Evolutionary conservation across 2,329 filamentous ascomycete species (phyloP).

Genomic region (Xylaria sp.): DNA sequence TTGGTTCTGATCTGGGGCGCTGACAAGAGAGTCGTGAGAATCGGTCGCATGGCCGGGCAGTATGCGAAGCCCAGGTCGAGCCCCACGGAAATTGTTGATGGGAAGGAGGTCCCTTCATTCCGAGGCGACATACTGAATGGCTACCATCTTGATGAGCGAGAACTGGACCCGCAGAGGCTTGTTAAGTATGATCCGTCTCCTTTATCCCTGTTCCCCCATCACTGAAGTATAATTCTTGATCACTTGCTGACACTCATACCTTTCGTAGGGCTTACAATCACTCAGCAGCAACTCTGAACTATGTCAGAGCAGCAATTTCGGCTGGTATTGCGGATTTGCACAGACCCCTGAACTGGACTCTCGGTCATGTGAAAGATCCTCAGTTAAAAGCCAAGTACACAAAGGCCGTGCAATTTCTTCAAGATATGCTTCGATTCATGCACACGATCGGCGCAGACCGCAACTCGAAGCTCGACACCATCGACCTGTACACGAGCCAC

Average conservation of each 20-base stretch:
- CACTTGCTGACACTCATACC: background rate
- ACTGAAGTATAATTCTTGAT: background rate
- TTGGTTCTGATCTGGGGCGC: slow-evolving; percentile 90
- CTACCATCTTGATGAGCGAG: slow-evolving; percentile 73
- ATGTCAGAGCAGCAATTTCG: slow-evolving; percentile 78
- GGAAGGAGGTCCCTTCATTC: slow-evolving; percentile 84
- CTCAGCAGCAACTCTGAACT: slow-evolving; percentile 93
- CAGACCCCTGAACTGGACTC: slow-evolving; percentile 89
- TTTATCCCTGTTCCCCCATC: too few relatives aligned
- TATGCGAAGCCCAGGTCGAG: slow-evolving; percentile 95
- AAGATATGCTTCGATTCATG: slow-evolving; percentile 92
- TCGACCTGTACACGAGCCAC: slow-evolving; percentile 94
- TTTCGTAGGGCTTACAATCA: slow-evolving; percentile 81
- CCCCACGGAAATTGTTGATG: slow-evolving; percentile 80
- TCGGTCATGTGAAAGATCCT: slow-evolving; percentile 87
- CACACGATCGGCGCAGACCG: slow-evolving; percentile 89
- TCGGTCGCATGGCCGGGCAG: slow-evolving; percentile 95
- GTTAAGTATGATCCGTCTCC: slow-evolving; percentile 59
- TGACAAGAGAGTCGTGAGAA: slow-evolving; percentile 82
- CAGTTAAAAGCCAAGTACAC: slow-evolving; percentile 85
- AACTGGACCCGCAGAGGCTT: slow-evolving; percentile 80
- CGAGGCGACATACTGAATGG: slow-evolving; percentile 95
- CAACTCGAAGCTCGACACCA: slow-evolving; percentile 80
- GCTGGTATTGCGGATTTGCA: slow-evolving; percentile 94
- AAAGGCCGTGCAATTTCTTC: slow-evolving; percentile 80